phyloP scores from a whole-genome alignment of 192 early-diverging fungal species.

The Dissophora ornata region DNA sequence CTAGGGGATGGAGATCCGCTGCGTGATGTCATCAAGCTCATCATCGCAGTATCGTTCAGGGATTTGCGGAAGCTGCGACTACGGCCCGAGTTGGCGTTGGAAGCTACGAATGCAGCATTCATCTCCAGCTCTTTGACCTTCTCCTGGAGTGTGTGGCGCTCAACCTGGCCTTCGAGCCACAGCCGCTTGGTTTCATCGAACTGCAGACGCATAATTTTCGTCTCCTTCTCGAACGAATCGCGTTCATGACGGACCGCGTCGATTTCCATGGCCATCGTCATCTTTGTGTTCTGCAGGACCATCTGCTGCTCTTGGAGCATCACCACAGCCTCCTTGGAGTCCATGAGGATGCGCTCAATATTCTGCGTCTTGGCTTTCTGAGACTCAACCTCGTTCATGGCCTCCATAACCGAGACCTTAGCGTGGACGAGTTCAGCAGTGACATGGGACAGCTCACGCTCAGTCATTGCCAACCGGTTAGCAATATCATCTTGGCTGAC shows the following conservation, averaged over 20 bases:
- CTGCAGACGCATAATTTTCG: conserved; percentile 39
- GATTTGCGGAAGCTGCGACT: conserved; percentile 43
- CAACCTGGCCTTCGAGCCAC: conserved; percentile 41
- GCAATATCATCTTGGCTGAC: conserved; percentile 38
- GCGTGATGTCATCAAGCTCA: conserved; percentile 33
- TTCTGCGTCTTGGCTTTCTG: conserved; percentile 35
- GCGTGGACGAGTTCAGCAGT: conserved; percentile 35
- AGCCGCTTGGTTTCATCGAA: conserved; percentile 46
- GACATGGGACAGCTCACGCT: conserved; percentile 46
- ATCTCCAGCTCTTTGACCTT: conserved; percentile 54
- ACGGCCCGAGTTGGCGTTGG: conserved; percentile 11
- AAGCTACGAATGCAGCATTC: conserved; percentile 40
- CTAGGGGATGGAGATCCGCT: conserved; percentile 39
- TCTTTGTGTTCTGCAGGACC: conserved; percentile 37
- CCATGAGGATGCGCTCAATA: conserved; percentile 30
- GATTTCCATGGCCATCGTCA: conserved; percentile 43
- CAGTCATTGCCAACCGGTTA: conserved; percentile 19
- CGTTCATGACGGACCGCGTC: conserved; percentile 35
- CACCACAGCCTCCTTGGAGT: conserved; percentile 42
- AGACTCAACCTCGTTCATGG: conserved; percentile 50
- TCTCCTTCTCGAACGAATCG: conserved; percentile 23
- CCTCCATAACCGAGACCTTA: conserved; percentile 51
- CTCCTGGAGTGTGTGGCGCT: conserved; percentile 38
- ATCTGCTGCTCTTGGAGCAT: conserved; percentile 52
- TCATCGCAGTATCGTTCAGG: conserved; percentile 35